phyloP scores from a whole-genome alignment of 345 rosid genomes.

The Salix koriyanagi region DNA sequence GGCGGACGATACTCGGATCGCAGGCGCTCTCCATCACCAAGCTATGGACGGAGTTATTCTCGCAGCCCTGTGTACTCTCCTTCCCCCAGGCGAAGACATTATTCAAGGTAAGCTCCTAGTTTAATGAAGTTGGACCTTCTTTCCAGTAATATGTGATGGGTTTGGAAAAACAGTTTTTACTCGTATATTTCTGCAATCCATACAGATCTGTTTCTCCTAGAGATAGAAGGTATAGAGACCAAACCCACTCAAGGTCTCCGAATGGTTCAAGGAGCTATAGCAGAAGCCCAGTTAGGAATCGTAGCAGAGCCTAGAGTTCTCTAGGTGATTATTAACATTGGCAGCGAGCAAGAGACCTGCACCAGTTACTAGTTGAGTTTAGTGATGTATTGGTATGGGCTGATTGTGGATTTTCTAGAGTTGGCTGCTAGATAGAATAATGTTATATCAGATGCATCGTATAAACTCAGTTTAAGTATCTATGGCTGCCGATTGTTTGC shows the following conservation, averaged over 20 bases:
- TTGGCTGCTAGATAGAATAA: neutral
- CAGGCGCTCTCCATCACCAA: conserved; percentile 62
- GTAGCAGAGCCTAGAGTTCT: conserved; percentile 23
- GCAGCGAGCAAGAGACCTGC: neutral
- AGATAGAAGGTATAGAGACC: conserved; percentile 44
- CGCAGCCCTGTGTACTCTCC: conserved; percentile 52
- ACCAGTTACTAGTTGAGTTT: neutral
- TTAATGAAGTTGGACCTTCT: neutral
- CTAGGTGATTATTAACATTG: conserved; percentile 20
- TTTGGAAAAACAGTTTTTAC: neutral
- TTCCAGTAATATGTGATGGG: neutral
- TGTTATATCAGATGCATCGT: neutral
- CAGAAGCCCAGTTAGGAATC: conserved; percentile 18
- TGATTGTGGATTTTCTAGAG: neutral
- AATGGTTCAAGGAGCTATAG: conserved; percentile 46
- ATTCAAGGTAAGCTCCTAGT: conserved; percentile 36
- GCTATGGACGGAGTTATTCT: conserved; percentile 48
- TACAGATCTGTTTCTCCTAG: conserved; percentile 66
- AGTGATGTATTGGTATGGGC: neutral
- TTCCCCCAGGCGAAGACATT: conserved; percentile 46
- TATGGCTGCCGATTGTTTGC: neutral
- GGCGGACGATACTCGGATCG: conserved; percentile 43
- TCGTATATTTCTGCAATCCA: neutral
- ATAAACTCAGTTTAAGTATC: neutral
- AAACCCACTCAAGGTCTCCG: conserved; percentile 54